Percentiles rank a stretch among this genome's conserved stretches.
phyloP scores from a whole-genome alignment of 2,329 filamentous ascomycete genomes.

The Amauroascus niger region DNA sequence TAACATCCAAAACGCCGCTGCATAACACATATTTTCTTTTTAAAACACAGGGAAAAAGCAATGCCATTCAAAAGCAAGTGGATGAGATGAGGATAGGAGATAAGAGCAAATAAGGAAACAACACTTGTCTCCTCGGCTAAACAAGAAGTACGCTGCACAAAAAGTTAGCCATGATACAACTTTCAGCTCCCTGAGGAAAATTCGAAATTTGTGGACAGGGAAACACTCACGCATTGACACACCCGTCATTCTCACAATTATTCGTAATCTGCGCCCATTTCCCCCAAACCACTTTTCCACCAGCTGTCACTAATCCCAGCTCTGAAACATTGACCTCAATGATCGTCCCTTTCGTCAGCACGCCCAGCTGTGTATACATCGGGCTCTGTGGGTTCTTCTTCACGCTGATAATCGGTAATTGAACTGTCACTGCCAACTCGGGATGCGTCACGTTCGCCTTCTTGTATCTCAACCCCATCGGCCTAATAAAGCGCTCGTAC shows the following conservation, averaged over 20 bases:
- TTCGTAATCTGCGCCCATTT: conserved; percentile 62
- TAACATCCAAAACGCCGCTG: conserved; percentile 3
- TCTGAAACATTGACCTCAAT: conserved; percentile 92
- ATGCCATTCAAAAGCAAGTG: neutral
- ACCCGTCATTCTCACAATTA: conserved; percentile 51
- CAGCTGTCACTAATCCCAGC: conserved; percentile 78
- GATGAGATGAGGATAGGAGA: neutral
- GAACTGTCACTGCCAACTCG: conserved; percentile 75
- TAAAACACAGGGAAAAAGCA: neutral
- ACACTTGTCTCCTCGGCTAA: conserved; percentile 5
- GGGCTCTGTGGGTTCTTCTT: conserved; percentile 85
- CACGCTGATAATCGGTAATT: conserved; percentile 67
- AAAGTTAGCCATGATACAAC: neutral
- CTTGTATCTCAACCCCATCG: conserved; percentile 71
- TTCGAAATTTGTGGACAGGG: neutral
- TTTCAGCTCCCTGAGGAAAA: neutral
- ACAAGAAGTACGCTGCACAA: conserved; percentile 20
- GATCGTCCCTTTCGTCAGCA: conserved; percentile 73
- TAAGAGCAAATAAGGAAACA: neutral
- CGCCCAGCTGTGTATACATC: conserved; percentile 84
- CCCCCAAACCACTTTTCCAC: conserved; percentile 90
- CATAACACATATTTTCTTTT: neutral
- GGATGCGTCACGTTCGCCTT: conserved; percentile 67
- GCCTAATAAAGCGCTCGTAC: conserved; percentile 60
- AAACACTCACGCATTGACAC: conserved; percentile 45